phyloP scores from a whole-genome alignment of 768 basidiomycete species.

The Plicaturopsis crispa region DNA sequence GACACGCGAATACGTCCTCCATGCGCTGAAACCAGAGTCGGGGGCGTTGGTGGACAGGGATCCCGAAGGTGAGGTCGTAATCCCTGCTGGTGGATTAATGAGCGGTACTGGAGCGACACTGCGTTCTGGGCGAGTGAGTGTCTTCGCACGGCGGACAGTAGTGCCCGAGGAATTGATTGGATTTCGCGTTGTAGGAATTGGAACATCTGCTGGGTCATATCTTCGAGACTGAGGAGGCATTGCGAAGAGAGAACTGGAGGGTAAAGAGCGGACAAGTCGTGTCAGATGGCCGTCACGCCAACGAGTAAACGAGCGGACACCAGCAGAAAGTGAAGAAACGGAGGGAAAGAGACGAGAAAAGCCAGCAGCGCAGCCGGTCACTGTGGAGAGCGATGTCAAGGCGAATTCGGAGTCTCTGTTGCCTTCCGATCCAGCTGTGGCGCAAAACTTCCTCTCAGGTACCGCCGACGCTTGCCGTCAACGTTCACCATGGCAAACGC shows the following conservation, averaged over 20 bases:
- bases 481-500: too few species aligned
- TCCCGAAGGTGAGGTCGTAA: constrained; percentile 28
- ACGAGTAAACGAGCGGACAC: background rate
- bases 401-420: too few species aligned
- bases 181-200: constrained; percentile 56
- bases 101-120: constrained; percentile 90
- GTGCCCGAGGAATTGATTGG: constrained; percentile 38
- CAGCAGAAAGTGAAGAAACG: background rate
- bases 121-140: constrained; percentile 92
- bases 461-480: too few species aligned
- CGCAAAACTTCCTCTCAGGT: too few species aligned
- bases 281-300: background rate
- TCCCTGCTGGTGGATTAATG: constrained; percentile 69
- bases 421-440: too few species aligned
- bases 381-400: constrained; percentile 1
- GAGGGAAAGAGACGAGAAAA: constrained; percentile 1
- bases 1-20: constrained; percentile 74
- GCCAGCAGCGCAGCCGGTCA: background rate
- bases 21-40: constrained; percentile 44
- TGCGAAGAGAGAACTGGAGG: background rate
- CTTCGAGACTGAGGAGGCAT: constrained; percentile 51
- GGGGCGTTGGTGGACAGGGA: constrained; percentile 18
- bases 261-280: background rate
- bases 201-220: constrained; percentile 53
- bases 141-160: constrained; percentile 85